phyloP scores from a whole-genome alignment of 768 basidiomycete genomes.

The Naganishia antarctica region DNA sequence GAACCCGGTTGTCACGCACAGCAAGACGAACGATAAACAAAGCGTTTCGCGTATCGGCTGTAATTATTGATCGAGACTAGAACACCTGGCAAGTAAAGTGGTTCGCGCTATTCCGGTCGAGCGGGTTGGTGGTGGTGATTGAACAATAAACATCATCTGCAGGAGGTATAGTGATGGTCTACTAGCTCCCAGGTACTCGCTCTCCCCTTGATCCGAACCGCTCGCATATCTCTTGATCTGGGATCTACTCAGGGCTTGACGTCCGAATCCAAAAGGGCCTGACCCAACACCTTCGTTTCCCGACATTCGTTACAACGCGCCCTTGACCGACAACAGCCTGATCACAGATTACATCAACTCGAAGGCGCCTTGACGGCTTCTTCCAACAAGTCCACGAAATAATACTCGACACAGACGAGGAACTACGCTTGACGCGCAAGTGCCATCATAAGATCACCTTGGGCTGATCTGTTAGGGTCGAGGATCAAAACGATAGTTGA shows the following conservation, averaged over 20 bases:
- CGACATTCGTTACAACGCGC: constrained; percentile 2
- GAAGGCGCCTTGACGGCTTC: not conserved
- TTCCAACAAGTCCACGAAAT: not conserved
- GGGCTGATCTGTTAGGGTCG: too few species aligned
- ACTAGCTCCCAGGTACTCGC: too few species aligned
- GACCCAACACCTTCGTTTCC: constrained; percentile 4
- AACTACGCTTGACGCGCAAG: too few species aligned
- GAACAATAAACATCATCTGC: too few species aligned
- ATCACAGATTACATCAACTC: not conserved
- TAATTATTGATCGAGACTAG: constrained; percentile 13
- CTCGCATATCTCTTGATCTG: constrained; percentile 4
- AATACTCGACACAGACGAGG: too few species aligned
- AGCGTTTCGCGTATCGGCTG: not conserved
- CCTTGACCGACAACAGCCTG: not conserved
- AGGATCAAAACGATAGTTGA: too few species aligned
- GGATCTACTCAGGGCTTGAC: constrained; percentile 13
- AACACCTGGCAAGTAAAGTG: constrained; percentile 1
- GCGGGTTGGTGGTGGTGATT: constrained; percentile 1
- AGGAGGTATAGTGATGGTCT: too few species aligned
- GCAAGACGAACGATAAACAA: constrained; percentile 15
- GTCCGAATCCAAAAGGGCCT: not conserved
- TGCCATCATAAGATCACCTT: too few species aligned
- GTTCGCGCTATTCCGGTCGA: not conserved
- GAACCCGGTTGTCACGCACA: constrained; percentile 1
- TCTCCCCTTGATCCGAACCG: too few species aligned